Evolutionary conservation across 306 rosid genomes (phyloP).

Genomic region (Purshia tridentata): DNA sequence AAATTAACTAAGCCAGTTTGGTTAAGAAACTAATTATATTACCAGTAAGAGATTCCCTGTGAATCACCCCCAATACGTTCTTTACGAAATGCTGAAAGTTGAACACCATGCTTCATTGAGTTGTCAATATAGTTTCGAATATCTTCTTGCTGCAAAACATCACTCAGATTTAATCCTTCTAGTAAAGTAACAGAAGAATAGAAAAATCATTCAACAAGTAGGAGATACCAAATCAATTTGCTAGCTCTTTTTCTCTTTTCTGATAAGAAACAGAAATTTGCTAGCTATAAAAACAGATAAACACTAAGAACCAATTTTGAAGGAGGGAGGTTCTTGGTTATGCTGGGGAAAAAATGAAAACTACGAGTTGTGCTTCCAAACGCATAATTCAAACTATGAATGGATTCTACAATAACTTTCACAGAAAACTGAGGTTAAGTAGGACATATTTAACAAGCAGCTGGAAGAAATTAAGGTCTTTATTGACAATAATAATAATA

Average conservation of each 20-base stretch:
- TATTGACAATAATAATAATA: constrained; percentile 12
- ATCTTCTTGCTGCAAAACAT: constrained; percentile 94
- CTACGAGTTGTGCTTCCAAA: too few relatives aligned
- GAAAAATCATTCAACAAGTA: constrained; percentile 9
- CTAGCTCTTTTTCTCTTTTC: background rate
- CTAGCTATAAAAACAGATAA: background rate
- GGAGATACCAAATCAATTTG: constrained; percentile 19
- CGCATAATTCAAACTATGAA: background rate
- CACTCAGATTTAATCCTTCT: constrained; percentile 33
- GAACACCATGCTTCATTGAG: constrained; percentile 84
- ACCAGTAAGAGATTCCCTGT: constrained; percentile 90
- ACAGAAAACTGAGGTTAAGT: background rate
- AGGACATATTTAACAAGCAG: background rate
- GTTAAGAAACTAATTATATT: constrained; percentile 35
- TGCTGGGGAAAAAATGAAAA: background rate
- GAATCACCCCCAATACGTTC: constrained; percentile 99
- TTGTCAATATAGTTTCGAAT: constrained; percentile 82
- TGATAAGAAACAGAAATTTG: background rate
- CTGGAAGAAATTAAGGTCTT: background rate
- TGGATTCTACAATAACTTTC: background rate
- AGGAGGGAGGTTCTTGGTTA: background rate
- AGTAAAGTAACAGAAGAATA: constrained; percentile 22
- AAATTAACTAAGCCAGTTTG: background rate
- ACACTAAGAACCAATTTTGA: background rate
- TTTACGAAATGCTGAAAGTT: constrained; percentile 85